Percentiles rank a stretch among this genome's conserved stretches.
phyloP scores from a whole-genome alignment of 441 rosid species.

The Syzygium malaccense region DNA sequence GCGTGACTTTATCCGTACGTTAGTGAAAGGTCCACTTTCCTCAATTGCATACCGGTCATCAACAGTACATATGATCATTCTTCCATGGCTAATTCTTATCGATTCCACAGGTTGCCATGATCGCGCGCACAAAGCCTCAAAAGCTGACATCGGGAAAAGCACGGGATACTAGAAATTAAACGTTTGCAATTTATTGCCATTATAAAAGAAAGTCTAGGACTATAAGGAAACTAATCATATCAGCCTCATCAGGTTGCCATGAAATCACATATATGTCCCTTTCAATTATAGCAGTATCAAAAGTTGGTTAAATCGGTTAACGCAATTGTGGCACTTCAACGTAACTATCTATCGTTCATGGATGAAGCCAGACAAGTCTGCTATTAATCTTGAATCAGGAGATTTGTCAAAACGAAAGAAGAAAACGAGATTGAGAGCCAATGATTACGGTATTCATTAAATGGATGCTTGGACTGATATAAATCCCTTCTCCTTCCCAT shows the following conservation, averaged over 20 bases:
- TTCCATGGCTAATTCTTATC: slow-evolving; percentile 49
- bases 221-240: neutral
- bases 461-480: slow-evolving; percentile 49
- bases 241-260: neutral
- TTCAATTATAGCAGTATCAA: neutral
- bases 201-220: neutral
- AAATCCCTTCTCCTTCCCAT: slow-evolving; percentile 47
- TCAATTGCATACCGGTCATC: slow-evolving; percentile 21
- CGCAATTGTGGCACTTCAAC: neutral
- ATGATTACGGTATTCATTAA: slow-evolving; percentile 50
- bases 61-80: slow-evolving; percentile 29
- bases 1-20: slow-evolving; percentile 72
- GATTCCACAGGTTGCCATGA: slow-evolving; percentile 65
- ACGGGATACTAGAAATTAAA: neutral
- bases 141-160: slow-evolving; percentile 39
- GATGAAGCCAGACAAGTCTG: neutral
- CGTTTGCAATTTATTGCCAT: neutral
- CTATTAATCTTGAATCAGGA: neutral
- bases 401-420: neutral
- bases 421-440: neutral
- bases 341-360: neutral
- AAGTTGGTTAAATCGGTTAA: neutral
- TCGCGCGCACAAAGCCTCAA: slow-evolving; percentile 49
- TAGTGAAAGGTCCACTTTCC: slow-evolving; percentile 41
- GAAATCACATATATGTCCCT: neutral